Evolutionary conservation across 371 early-diverging fungal species (phyloP), one percentile per base, ranked within the genome.

Genomic region (Mucor sp.): DNA sequence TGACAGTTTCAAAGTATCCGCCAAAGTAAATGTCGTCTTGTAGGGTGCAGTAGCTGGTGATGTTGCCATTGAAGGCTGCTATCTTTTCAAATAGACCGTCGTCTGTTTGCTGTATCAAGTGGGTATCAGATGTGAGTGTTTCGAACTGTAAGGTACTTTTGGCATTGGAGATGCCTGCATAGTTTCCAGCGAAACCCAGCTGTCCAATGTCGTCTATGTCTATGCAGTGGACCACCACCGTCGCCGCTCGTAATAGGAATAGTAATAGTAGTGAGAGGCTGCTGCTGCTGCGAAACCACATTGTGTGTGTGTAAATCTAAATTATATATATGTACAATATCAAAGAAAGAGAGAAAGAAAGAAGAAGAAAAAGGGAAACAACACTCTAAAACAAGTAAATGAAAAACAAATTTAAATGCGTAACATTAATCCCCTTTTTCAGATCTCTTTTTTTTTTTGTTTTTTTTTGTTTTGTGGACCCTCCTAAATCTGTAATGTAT

Each of bases 1-100:
- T 74, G 35, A 71, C 53, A 53, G 58, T 69, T 53, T 65, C 75
- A 65, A 85, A 87, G 35, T 70, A 57, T 4, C 85, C 87, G 19
- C 61, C 66, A 47, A 62, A 58, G 28, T 70, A 66, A 39, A 82
- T 47, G 78, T 75, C 58, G 82, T 83, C 28, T 78, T 55, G 15
- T 3, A 68, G 28, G 3, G 21, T 6, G 41, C 72, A 72, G 6
- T 57, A 60, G 19, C 57, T 33, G 19, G 56, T 65, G 30, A 72
- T 72, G 32, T 59, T 57, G 21, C 72, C 72, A 23, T 64, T 14
- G 41, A 71, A 53, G 12, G 23, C 19, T 35, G 30, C 33, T 19
- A 44, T 11, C 33, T 21, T 47, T 27, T 65, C 57, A 32, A 32
- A 61, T 0, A 23, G 11, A 7, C 25, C 12, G 37, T 32, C 41